Base-by-base conservation (phyloP, 2,329 filamentous ascomycete species). In the Aspergillus bombycis region DNA sequence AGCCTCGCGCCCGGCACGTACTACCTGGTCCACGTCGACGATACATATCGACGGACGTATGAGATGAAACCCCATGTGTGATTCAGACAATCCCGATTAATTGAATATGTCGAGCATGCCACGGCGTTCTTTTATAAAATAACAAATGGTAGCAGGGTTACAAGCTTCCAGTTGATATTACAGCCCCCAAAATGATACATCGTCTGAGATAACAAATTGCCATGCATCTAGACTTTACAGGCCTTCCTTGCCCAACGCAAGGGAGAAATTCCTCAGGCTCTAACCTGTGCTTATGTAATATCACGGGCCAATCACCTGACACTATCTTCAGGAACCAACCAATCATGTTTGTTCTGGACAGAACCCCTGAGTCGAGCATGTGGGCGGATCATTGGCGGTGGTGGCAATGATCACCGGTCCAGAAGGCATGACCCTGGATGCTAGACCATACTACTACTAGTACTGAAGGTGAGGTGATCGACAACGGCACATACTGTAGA, bases 21-120 rank as follows among this genome's bases (percentile, higher is more conserved):
- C 83, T 95, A 94, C 82, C 85, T 95, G 63, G 87, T 87, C 74
- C 88, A 89, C 77, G 86, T 95, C 55, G 91, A 95, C 75, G 91
- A 92, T 71, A 93, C 92, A 90, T 95, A 92, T 88, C 89, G 91
- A 83, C 88, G 92, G 73, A 86, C 86, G 76, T 95, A 95, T 81
- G 81, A 84, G 61, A 77, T 94, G 82, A 91, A 94, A 85, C 89
- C 85, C 78, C 21, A 21, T 7, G 48, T 19, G 16, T 32, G 10
- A 34, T 21, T 52, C 6, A 23, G 23, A 46, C 0, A 46, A 5
- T 23, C 21, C 0, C 21, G 10, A 21, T 34, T 34, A 34, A 10
- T 34, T 9, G 4, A 21, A n/a, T 46, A 34, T 34, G 32, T 45
- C 43, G n/a, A 16, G 34, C 12, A 36, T 36, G 34, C 14, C 12